Evolutionary conservation across 139 green algal genomes (phyloP), one percentile per base, ranked within the genome.

Genomic region (Coccomyxa sp.): DNA sequence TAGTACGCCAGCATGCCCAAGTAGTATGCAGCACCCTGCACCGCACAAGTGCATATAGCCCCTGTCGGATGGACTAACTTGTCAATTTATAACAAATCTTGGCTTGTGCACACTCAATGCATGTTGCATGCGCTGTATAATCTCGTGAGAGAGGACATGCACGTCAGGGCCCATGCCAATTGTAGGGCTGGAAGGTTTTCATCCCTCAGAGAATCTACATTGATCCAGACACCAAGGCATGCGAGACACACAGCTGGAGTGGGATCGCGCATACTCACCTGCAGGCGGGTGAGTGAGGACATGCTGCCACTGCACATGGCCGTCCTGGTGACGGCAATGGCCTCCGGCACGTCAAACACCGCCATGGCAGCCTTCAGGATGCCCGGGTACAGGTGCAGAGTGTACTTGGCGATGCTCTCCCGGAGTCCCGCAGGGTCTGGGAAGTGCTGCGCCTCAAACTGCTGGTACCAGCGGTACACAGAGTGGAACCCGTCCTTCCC

Each of bases 1-100:
- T 94, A 97, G 82, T 97, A 97, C 7, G 86, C 82, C 31, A 97
- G 85, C 88, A 95, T 91, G 73, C 90, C 93, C 9, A 55, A 39
- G 76, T 97, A 97, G 88, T 94, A 97, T 7, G 80, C 86, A 31
- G 88, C n/a, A 0, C 86, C 87, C 84, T 93, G 83, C 54, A 78
- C 16, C 18, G 31, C 27, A 34, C 64, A 64, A n/a, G n/a, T n/a
- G n/a, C n/a, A n/a, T n/a, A n/a, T n/a, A n/a, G n/a, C n/a, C n/a
- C n/a, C n/a, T n/a, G n/a, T n/a, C n/a, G n/a, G n/a, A n/a, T n/a
- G n/a, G n/a, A n/a, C n/a, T n/a, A n/a, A n/a, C n/a, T n/a, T n/a
- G n/a, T n/a, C n/a, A n/a, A n/a, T n/a, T n/a, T n/a, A n/a, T n/a
- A n/a, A n/a, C n/a, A n/a, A n/a, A n/a, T n/a, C n/a, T n/a, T n/a